Evolutionary conservation across 2,329 filamentous ascomycete species (phyloP).

Genomic region (Fusarium sulawesiense): DNA sequence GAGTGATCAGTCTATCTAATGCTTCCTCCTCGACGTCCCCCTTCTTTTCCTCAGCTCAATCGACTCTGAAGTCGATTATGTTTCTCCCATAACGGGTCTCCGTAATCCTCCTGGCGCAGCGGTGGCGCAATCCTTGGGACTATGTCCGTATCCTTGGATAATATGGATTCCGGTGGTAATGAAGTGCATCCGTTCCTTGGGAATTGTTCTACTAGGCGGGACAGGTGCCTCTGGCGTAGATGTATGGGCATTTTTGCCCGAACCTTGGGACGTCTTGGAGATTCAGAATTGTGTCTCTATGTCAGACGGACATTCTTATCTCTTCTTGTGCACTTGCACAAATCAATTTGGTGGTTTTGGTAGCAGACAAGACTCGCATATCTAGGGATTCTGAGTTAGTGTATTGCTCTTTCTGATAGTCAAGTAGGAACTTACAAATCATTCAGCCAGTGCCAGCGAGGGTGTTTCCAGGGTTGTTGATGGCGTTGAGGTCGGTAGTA

Average conservation of each 20-base stretch:
- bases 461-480: constrained; percentile 40
- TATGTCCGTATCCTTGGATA: constrained; percentile 28
- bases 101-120: constrained; percentile 31
- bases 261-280: constrained; percentile 35
- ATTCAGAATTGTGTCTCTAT: constrained; percentile 40
- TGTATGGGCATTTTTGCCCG: constrained; percentile 33
- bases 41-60: constrained; percentile 11
- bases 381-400: constrained; percentile 26
- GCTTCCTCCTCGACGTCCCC: constrained; percentile 18
- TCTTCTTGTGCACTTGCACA: constrained; percentile 43
- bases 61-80: constrained; percentile 29
- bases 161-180: constrained; percentile 37
- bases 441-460: constrained; percentile 50
- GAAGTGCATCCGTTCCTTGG: constrained; percentile 30
- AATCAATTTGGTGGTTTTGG: constrained; percentile 25
- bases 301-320: constrained; percentile 38
- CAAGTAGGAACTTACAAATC: constrained; percentile 37
- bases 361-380: constrained; percentile 44
- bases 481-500: constrained; percentile 46
- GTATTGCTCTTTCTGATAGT: not conserved
- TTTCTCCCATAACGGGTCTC: constrained; percentile 23
- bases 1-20: constrained; percentile 30
- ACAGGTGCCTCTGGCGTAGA: constrained; percentile 36
- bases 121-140: constrained; percentile 34
- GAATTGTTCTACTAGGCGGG: constrained; percentile 28